These are phyloP conservation scores for Lignosus rhinocerotis DNA, from an alignment of 1,284 basidiomycete genomes.

Conservation along the genomic window DNA sequence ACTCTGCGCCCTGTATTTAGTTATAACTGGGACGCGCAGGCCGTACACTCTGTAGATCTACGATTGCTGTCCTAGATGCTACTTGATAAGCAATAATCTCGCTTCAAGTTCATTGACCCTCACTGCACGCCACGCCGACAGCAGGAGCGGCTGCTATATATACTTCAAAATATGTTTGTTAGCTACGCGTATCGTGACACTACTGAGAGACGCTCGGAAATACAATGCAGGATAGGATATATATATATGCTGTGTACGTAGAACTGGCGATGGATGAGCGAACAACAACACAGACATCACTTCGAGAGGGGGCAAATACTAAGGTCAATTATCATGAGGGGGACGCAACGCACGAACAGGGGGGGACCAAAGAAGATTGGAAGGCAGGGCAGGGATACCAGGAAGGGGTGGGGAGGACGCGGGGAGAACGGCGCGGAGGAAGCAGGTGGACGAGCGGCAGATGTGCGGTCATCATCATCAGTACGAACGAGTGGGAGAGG, in stretches of 20 bases:
- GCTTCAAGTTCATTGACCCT: background rate
- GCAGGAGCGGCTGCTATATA: conserved; percentile 16
- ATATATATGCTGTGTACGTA: conserved; percentile 28
- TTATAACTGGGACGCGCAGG: too few relatives aligned
- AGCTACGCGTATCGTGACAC: conserved; percentile 30
- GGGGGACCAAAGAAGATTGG: background rate
- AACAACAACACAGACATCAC: conserved; percentile 15
- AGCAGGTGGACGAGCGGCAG: background rate
- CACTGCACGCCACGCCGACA: background rate
- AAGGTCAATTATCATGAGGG: conserved; percentile 7
- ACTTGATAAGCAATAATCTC: too few relatives aligned
- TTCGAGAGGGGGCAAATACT: conserved; percentile 5
- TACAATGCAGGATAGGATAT: conserved; percentile 33
- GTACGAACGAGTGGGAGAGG: background rate
- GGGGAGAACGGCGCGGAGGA: background rate
- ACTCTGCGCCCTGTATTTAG: background rate
- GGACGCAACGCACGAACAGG: background rate
- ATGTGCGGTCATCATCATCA: conserved; percentile 17
- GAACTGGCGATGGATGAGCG: conserved; percentile 15
- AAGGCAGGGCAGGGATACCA: background rate
- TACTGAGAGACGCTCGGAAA: conserved; percentile 21
- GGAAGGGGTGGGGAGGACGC: background rate
- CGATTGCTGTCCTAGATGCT: too few relatives aligned
- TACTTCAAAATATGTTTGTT: conserved; percentile 22
- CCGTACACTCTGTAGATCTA: too few relatives aligned